phyloP scores from a whole-genome alignment of 2,329 filamentous ascomycete species.

The Nothophaeocryptopus gaeumannii region DNA sequence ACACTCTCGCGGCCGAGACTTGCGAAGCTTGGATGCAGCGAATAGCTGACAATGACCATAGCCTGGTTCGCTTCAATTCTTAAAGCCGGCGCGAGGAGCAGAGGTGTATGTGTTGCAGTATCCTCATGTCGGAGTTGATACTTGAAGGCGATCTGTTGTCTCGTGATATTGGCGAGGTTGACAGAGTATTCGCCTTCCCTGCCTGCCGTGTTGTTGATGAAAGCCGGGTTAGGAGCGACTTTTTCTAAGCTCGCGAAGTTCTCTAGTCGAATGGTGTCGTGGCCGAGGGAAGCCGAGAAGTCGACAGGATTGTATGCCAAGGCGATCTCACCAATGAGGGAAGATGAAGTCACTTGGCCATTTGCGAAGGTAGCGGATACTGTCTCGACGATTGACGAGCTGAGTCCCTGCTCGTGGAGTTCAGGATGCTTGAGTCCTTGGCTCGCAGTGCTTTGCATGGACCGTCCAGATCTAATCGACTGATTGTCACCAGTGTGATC shows the following conservation, averaged over 20 bases:
- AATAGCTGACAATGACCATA: conserved; percentile 81
- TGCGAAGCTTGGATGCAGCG: conserved; percentile 70
- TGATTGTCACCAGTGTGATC: conserved; percentile 74
- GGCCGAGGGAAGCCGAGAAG: conserved; percentile 41
- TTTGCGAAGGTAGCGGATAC: conserved; percentile 82
- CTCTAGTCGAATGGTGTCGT: conserved; percentile 74
- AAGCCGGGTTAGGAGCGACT: conserved; percentile 89
- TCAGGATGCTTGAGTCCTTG: conserved; percentile 73
- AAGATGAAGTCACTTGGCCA: conserved; percentile 66
- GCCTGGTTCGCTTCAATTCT: conserved; percentile 80
- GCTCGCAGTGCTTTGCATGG: conserved; percentile 56
- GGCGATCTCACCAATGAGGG: conserved; percentile 83
- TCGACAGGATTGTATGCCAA: conserved; percentile 70
- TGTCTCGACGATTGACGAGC: conserved; percentile 85
- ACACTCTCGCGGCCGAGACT: conserved; percentile 47
- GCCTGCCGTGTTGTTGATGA: conserved; percentile 68
- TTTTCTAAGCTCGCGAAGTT: conserved; percentile 86
- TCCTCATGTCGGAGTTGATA: conserved; percentile 79
- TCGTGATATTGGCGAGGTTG: conserved; percentile 65
- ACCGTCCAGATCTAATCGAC: conserved; percentile 85
- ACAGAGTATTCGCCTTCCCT: conserved; percentile 77
- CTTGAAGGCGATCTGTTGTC: conserved; percentile 79
- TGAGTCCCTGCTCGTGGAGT: conserved; percentile 73
- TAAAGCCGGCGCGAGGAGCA: conserved; percentile 74
- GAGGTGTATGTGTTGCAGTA: conserved; percentile 59